Evolutionary conservation across 805 yeast species (phyloP).

Genomic region (Ogataea polymorpha): DNA sequence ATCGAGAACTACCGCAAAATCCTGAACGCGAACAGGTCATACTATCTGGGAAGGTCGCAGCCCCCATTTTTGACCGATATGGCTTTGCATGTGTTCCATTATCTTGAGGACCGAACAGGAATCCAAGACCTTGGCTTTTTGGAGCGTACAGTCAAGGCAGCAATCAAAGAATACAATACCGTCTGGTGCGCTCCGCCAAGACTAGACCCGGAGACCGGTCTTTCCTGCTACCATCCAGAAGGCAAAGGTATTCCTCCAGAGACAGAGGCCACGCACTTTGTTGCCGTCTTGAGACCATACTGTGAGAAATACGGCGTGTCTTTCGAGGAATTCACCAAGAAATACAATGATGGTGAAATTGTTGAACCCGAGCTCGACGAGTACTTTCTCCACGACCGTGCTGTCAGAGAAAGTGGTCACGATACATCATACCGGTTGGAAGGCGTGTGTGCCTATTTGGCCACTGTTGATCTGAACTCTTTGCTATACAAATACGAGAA

Average conservation of each 20-base stretch:
- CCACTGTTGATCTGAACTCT: constrained; percentile 86
- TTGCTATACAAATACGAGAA: constrained; percentile 84
- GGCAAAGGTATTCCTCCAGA: constrained; percentile 97
- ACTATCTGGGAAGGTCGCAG: constrained; percentile 87
- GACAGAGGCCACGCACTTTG: constrained; percentile 87
- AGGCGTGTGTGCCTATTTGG: constrained; percentile 83
- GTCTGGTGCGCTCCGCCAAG: constrained; percentile 83
- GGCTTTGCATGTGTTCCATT: constrained; percentile 67
- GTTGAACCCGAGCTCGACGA: constrained; percentile 81
- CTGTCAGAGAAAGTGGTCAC: constrained; percentile 94
- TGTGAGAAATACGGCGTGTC: constrained; percentile 57
- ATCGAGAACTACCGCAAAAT: constrained; percentile 89
- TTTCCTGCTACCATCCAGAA: constrained; percentile 86
- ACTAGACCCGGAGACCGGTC: constrained; percentile 65
- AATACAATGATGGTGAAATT: constrained; percentile 65
- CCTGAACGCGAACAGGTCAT: constrained; percentile 88
- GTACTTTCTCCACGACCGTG: constrained; percentile 87
- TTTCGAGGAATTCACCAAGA: constrained; percentile 60
- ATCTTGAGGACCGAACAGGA: constrained; percentile 38
- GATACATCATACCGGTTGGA: constrained; percentile 90
- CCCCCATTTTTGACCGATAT: constrained; percentile 96
- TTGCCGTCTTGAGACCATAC: constrained; percentile 64
- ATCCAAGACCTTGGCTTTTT: constrained; percentile 59
- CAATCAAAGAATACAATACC: constrained; percentile 77
- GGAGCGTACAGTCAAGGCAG: constrained; percentile 63